Evolutionary conservation across 495 filamentous ascomycete genomes (phyloP), one percentile per base, ranked within the genome.

Genomic region (Cudoniella acicularis): DNA sequence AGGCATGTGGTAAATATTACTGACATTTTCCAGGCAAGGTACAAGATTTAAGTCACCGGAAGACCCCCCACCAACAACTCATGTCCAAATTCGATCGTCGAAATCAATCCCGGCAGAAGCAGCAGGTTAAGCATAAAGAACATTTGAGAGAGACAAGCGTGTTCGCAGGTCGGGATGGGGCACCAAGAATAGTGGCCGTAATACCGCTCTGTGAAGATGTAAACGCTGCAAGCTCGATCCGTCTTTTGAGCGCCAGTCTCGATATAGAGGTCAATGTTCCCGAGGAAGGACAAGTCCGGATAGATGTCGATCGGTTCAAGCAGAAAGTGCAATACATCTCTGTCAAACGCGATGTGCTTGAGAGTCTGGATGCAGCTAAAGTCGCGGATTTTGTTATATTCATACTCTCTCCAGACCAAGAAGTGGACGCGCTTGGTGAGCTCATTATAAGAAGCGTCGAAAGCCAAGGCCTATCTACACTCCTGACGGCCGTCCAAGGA

Each of bases 61-160:
- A 90, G 73, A 96, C 92, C 43, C 88, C 88, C 58, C 91, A 97
- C 71, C 95, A 98, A 69, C 90, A 96, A 75, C 80, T 96, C 70
- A 95, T 96, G 90, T 96, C 92, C 36, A 98, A 96, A 74, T 77
- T 98, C 71, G 91, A 96, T 74, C 87, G 94, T 30, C 83, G 89
- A 66, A 96, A 98, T 73, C 90, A 93, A 76, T 88, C 89, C 48
- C 91, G 91, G 65, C 94, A 98, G 76, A 83, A 83, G 67, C 88
- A 91, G 62, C 79, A 83, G 61, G 73, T 81, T 62, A 96, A 97
- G 73, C 85, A 92, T 57, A 84, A 84, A 59, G 89, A 94, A 64
- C 86, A 91, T 66, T 75, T 83, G 49, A 87, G 85, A 46, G 86
- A 88, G 30, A 82, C 80, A 0, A 91, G 84, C 45, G 75, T 98